Conservation (phyloP, 495 filamentous ascomycete genomes). For the Evansstolkia leycettana region DNA sequence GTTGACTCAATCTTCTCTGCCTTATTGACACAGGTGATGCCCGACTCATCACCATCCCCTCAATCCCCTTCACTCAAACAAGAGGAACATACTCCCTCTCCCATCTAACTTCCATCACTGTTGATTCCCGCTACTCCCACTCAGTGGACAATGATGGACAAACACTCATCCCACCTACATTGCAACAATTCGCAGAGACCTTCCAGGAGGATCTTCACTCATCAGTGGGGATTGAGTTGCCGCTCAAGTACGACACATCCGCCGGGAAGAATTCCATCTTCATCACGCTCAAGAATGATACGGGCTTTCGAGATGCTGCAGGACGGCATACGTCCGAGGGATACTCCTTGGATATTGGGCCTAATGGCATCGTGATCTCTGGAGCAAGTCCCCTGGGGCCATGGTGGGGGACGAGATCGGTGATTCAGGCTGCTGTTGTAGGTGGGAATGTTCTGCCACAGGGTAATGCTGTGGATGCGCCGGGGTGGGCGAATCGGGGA, state of each 20-base stretch:
- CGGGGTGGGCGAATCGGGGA: conserved; percentile 37
- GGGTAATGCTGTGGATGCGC: conserved; percentile 28
- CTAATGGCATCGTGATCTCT: conserved; percentile 25
- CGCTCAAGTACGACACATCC: conserved; percentile 8
- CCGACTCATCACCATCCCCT: too few species aligned
- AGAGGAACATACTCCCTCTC: too few species aligned
- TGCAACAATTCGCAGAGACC: conserved; percentile 27
- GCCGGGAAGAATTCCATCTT: conserved; percentile 5
- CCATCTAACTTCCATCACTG: too few species aligned
- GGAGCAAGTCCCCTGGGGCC: conserved; percentile 38
- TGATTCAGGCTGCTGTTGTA: conserved; percentile 34
- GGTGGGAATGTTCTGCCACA: conserved; percentile 17
- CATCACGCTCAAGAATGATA: conserved; percentile 23
- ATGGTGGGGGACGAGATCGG: conserved; percentile 40
- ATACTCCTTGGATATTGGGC: conserved; percentile 28
- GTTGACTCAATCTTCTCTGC: too few species aligned
- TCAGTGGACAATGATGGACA: conserved; percentile 28
- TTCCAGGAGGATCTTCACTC: conserved; percentile 27
- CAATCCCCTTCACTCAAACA: too few species aligned
- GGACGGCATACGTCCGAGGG: conserved; percentile 30
- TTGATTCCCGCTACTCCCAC: too few species aligned
- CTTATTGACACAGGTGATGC: too few species aligned
- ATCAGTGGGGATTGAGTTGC: conserved; percentile 14
- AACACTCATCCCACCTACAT: conserved; percentile 36
- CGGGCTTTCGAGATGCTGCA: conserved; percentile 28